Evolutionary conservation across 352 stramenopile species (phyloP), one percentile per base, ranked within the genome.

Genomic region (Thalassiosira livingstoniorum): DNA sequence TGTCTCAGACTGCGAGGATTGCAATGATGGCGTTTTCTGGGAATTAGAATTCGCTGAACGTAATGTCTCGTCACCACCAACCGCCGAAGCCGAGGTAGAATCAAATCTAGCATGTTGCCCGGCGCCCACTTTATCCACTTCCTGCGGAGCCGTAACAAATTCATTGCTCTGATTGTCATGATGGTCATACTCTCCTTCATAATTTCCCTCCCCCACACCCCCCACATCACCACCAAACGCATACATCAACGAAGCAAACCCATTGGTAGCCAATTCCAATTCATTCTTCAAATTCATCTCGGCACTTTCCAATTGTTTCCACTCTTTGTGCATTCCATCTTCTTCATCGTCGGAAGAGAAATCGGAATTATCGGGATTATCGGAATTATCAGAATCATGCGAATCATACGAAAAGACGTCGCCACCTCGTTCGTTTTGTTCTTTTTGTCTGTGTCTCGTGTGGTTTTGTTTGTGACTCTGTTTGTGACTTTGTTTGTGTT

Each of bases 271-370:
- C 11, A 76, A 58, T n/a, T 71, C 74, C 70, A 87, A 70, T 47
- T 87, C 80, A 73, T 87, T 77, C 51, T 71, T 53, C n/a, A 87
- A 69, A 69, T 82, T 67, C 61, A 78, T 55, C 29, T 82, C 58
- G 15, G 80, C 71, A 21, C 54, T 35, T 57, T 80, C 69, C 51
- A 85, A 77, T 55, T 42, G 42, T 54, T 35, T 68, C 63, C 71
- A 85, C 67, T 85, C 80, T 10, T 83, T 68, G 45, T 78, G 35
- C 29, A 80, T 78, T 32, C 63, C 55, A 53, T 82, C 70, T 63
- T 70, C 66, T 34, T 82, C 70, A 21, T 79, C 76, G 21, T 68
- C 15, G 27, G 21, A 60, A 23, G 42, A 23, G 51, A 7, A 23
- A 34, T 74, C n/a, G n/a, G n/a, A n/a, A n/a, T n/a, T n/a, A n/a